A percentile compares a stretch with the other conserved stretches of the same genome.
Conservation (phyloP, 2,329 filamentous ascomycete species). For the Colletotrichum scovillei region DNA sequence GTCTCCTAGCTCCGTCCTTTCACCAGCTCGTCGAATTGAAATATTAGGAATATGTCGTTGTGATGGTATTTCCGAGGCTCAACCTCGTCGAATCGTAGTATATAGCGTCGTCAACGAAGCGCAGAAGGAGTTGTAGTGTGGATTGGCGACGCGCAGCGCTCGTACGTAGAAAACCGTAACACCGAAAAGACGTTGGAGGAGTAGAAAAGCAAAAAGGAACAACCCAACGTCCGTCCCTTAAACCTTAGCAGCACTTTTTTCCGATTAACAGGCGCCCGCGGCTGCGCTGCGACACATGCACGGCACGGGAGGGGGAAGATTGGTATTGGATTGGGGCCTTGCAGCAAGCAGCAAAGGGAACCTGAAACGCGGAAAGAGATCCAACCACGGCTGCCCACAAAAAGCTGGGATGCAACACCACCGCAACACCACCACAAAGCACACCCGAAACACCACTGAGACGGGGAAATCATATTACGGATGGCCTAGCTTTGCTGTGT, state of each 20-base stretch:
- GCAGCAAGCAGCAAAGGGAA: neutral
- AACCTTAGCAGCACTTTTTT: neutral
- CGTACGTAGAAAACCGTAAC: neutral
- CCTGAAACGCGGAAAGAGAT: slow-evolving; percentile 23
- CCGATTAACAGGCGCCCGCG: neutral
- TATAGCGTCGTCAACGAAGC: slow-evolving; percentile 17
- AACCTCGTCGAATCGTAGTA: slow-evolving; percentile 14
- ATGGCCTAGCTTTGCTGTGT: neutral
- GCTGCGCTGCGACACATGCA: neutral
- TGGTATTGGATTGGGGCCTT: neutral
- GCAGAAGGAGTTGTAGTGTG: neutral
- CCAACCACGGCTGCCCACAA: slow-evolving; percentile 16
- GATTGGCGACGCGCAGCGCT: slow-evolving; percentile 1
- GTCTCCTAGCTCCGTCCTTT: neutral
- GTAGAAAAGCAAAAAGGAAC: neutral
- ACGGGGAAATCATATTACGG: slow-evolving; percentile 11
- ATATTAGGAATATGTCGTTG: neutral
- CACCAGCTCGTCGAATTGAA: neutral
- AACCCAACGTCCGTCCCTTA: slow-evolving; percentile 8
- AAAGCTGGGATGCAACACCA: slow-evolving; percentile 24
- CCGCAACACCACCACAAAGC: slow-evolving; percentile 20
- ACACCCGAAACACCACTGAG: slow-evolving; percentile 34
- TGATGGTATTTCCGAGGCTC: neutral
- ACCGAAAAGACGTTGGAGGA: neutral
- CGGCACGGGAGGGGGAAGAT: neutral